A percentile compares a stretch with the other conserved stretches of the same genome.
These are phyloP conservation scores for Fraxinus cuspidata DNA, from an alignment of 257 asterid species.

Conservation along the genomic window DNA sequence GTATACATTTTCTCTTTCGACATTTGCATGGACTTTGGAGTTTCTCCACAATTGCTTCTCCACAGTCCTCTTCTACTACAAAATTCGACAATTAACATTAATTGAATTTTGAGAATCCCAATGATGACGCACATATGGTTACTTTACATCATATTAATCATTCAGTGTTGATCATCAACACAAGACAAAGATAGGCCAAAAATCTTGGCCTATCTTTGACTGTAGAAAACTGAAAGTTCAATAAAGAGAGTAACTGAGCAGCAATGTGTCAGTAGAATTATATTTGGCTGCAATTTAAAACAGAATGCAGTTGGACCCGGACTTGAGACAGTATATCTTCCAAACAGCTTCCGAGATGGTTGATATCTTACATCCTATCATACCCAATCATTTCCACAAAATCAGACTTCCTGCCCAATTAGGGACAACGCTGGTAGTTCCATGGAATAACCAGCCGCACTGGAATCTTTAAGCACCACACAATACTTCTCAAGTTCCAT, in stretches of 20 bases:
- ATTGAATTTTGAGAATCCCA: not conserved
- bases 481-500: not conserved
- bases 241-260: not conserved
- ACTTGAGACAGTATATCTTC: not conserved
- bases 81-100: not conserved
- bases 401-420: not conserved
- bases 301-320: not conserved
- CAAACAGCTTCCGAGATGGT: not conserved
- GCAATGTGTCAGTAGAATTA: not conserved
- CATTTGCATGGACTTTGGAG: not conserved
- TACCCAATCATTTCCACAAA: not conserved
- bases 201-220: conserved; percentile 5
- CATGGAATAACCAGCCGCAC: not conserved
- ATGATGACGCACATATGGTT: not conserved
- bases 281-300: not conserved
- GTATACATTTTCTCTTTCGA: not conserved
- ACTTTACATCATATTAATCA: not conserved
- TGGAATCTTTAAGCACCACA: not conserved
- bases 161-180: conserved; percentile 1
- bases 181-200: not conserved
- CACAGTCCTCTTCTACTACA: conserved; percentile 4
- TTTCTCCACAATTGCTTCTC: not conserved
- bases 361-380: not conserved
- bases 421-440: not conserved
- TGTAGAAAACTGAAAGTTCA: not conserved